A percentile compares a stretch with the other conserved stretches of the same genome.
Evolutionary conservation across 2,329 filamentous ascomycete species (phyloP).

Genomic region (Amphichorda felina): DNA sequence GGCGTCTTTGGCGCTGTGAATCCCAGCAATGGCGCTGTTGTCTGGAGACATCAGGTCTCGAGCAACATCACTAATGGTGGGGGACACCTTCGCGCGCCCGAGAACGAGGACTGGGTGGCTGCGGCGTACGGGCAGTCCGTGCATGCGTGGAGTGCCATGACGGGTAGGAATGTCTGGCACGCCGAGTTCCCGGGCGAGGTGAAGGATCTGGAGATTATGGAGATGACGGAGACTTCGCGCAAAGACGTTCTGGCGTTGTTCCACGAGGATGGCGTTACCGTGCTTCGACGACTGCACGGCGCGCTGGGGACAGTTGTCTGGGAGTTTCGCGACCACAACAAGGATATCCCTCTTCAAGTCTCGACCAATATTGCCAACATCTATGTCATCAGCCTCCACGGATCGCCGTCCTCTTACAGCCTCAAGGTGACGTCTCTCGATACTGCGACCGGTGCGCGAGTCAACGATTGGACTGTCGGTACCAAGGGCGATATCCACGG

Average conservation of each 20-base stretch:
- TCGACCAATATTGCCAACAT: slow-evolving; percentile 58
- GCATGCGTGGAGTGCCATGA: slow-evolving; percentile 71
- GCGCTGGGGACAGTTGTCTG: slow-evolving; percentile 63
- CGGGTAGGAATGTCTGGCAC: slow-evolving; percentile 70
- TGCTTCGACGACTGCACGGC: slow-evolving; percentile 62
- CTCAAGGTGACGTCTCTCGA: slow-evolving; percentile 68
- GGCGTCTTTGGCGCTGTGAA: slow-evolving; percentile 80
- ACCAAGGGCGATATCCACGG: slow-evolving; percentile 62
- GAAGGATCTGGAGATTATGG: slow-evolving; percentile 66
- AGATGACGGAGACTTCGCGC: slow-evolving; percentile 48
- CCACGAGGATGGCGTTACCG: slow-evolving; percentile 41
- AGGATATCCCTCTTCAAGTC: slow-evolving; percentile 64
- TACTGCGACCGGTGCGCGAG: slow-evolving; percentile 56
- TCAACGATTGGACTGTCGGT: slow-evolving; percentile 59
- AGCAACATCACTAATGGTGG: slow-evolving; percentile 29
- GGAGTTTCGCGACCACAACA: slow-evolving; percentile 60
- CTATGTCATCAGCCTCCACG: slow-evolving; percentile 67
- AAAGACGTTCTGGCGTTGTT: slow-evolving; percentile 66
- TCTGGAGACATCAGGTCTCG: slow-evolving; percentile 77
- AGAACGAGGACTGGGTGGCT: slow-evolving; percentile 66
- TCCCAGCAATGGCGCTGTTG: slow-evolving; percentile 68
- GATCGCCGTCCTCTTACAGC: slow-evolving; percentile 57
- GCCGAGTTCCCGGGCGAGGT: slow-evolving; percentile 45
- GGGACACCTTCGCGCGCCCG: slow-evolving; percentile 57
- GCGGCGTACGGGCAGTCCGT: slow-evolving; percentile 61